Base-by-base conservation (phyloP, 371 early-diverging fungal species). In the Choanephora cucurbitarum region DNA sequence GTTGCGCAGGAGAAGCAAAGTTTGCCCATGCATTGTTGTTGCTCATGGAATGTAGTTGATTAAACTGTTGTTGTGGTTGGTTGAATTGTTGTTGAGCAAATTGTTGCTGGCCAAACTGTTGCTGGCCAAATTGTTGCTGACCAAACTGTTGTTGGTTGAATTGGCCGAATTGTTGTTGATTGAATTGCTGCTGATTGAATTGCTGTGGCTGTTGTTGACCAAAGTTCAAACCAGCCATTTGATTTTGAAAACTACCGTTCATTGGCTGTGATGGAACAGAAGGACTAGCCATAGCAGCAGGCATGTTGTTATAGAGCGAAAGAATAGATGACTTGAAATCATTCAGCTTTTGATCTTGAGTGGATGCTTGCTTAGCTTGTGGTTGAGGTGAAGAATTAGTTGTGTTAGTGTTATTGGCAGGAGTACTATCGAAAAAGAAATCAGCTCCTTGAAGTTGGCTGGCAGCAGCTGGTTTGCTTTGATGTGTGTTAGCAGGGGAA, bases 291-390 rank as follows among this genome's bases (percentile, higher is more conserved):
- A n/a, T n/a, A n/a, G 57, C 64, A 52, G 58, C 69, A 66, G 56
- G 58, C 42, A 60, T 66, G 22, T 39, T 53, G 43, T 62, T 67
- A 43, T 84, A 84, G 28, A 84, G 51, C 4, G 85, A 84, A 22
- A 84, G 64, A 61, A 84, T 82, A 9, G 80, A 80, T 17, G 80
- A 78, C 52, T 82, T 82, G 56, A 82, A 63, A 52, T 82, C 80
- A 32, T 73, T 59, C 17, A 75, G 74, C 19, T 69, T 64, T 40
- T 55, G 58, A 15, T 52, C 50, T 55, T 60, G 66, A 33, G 44
- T 45, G 23, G 45, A 48, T n/a, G n/a, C n/a, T 44, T 57, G 76
- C 47, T 58, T 53, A 0, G 42, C 54, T 41, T 44, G 44, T 8
- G 14, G 52, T 18, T 24, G 34, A 39, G 67, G 55, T 32, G 55